Evolutionary conservation across 306 rosid genomes (phyloP), one percentile per base, ranked within the genome.

Genomic region (Rosa chinensis): DNA sequence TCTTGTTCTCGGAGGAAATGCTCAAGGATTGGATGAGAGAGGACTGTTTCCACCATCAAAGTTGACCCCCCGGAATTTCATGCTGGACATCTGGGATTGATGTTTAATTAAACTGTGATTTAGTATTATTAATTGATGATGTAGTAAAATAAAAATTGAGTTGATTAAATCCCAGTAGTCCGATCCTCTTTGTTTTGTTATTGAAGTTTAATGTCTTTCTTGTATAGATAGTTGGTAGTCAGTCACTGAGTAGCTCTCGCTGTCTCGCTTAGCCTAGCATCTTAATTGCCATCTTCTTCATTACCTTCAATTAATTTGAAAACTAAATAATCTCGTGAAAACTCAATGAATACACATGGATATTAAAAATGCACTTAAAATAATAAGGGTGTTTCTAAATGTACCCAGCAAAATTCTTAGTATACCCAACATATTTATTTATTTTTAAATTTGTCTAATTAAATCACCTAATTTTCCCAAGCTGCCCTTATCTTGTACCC

Each of bases 1-100:
- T 16, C 16, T 16, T 42, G 69, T 74, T 74, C 78, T 56, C 78
- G 1, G 68, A 74, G 69, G 78, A 74, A 74, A 58, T 74, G 68
- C 68, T 21, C 53, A 40, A 23, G 69, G 78, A 58, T 42, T 74
- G 55, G 69, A 58, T 42, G 78, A 14, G 21, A 14, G 69, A 58
- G 28, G 69, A 74, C 53, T 74, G 21, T 74, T 74, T 74, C 78
- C 68, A 58, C 42, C 55, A 12, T 58, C 14, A 8, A 16, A 40
- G 53, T 58, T 74, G 55, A 74, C 40, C 66, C 7, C 17, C 47
- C 47, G 21, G 66, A 56, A 40, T 56, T 62, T 74, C 52, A n/a
- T 55, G 78, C 53, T 11, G 70, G 35, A 18, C 59, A 18, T 53
- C 59, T 6, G 7, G 59, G 23, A 8, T 52, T 5, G 21, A 52